Evolutionary conservation across 2,329 filamentous ascomycete species (phyloP).

Genomic region (Microcyclospora tardicrescens): DNA sequence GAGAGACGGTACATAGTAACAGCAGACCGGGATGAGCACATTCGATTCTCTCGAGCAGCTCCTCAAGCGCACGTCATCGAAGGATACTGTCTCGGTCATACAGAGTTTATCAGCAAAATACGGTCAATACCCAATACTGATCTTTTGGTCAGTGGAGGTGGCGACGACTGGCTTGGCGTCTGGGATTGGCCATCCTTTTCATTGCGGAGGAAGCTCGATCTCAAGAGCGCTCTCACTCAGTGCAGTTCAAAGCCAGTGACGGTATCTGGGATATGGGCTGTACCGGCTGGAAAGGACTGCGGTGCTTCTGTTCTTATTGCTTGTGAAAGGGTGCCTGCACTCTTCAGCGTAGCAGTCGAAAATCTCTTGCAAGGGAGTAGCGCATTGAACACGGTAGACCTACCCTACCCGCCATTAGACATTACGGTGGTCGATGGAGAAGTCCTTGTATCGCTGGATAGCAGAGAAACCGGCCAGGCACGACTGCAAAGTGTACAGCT

Average conservation of each 20-base stretch:
- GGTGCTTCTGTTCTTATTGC: constrained; percentile 24
- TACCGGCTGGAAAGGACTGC: constrained; percentile 6
- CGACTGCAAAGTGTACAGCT: constrained; percentile 3
- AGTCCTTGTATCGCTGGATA: constrained; percentile 10
- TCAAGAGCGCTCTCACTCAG: constrained; percentile 19
- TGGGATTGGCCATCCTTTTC: constrained; percentile 64
- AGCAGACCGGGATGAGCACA: constrained; percentile 65
- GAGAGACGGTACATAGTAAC: constrained; percentile 50
- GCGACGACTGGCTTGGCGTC: constrained; percentile 62
- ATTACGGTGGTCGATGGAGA: constrained; percentile 4
- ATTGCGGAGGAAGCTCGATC: constrained; percentile 41
- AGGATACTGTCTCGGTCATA: constrained; percentile 77
- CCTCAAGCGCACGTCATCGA: constrained; percentile 84
- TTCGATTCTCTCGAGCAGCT: constrained; percentile 69
- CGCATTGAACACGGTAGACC: neutral
- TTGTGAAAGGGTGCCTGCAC: constrained; percentile 39
- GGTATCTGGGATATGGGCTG: constrained; percentile 41
- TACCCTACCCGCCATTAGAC: constrained; percentile 7
- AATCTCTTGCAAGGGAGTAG: constrained; percentile 1
- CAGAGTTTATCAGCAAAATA: constrained; percentile 67
- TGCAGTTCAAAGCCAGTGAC: constrained; percentile 23
- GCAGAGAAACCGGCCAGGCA: constrained; percentile 1
- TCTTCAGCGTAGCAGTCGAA: constrained; percentile 38
- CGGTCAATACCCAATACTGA: constrained; percentile 48
- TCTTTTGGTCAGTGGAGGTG: constrained; percentile 74